Conservation (phyloP, 441 rosid genomes). For the Adansonia grandidieri region DNA sequence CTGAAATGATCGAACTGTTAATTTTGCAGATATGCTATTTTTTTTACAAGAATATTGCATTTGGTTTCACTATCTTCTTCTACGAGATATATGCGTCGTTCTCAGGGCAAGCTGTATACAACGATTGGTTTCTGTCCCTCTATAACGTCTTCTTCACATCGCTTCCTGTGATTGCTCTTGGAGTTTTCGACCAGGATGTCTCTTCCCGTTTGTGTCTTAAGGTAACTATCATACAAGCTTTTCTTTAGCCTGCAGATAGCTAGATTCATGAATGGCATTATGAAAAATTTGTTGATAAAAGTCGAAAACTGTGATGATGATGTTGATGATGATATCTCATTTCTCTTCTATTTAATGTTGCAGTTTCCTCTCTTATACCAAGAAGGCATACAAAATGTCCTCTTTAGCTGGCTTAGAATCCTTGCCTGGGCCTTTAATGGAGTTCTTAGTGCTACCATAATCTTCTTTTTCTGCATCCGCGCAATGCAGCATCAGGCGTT, state of each 20-base stretch:
- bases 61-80: conserved; percentile 89
- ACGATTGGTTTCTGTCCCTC: conserved; percentile 83
- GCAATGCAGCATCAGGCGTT: conserved; percentile 76
- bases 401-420: conserved; percentile 83
- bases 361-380: conserved; percentile 93
- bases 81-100: conserved; percentile 83
- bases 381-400: conserved; percentile 89
- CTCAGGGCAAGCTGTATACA: conserved; percentile 84
- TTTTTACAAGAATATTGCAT: conserved; percentile 91
- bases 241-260: not conserved
- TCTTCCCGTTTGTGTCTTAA: conserved; percentile 69
- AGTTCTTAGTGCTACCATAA: conserved; percentile 48
- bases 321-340: not conserved
- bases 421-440: conserved; percentile 87
- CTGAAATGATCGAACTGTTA: conserved; percentile 25
- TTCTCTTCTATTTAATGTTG: not conserved
- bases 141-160: conserved; percentile 96
- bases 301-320: not conserved
- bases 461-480: conserved; percentile 80
- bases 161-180: conserved; percentile 91
- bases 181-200: conserved; percentile 94
- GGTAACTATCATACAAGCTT: conserved; percentile 39
- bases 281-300: not conserved
- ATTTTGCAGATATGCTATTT: conserved; percentile 48
- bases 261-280: not conserved